phyloP scores from a whole-genome alignment of 2,329 filamentous ascomycete genomes.

The Aureobasidium sp. region DNA sequence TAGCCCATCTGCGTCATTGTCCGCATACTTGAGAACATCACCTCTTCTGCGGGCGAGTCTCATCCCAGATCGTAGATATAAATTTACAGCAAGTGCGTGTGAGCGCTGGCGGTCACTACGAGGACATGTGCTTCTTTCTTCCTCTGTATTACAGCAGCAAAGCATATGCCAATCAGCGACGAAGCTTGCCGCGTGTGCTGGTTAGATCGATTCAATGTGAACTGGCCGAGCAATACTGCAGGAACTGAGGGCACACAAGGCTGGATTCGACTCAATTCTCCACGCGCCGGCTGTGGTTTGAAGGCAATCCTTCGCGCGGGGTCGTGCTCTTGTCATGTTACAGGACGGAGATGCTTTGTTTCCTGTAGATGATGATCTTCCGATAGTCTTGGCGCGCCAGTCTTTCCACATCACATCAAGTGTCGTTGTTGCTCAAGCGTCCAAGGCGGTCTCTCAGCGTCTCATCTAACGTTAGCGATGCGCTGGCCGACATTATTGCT shows the following conservation, averaged over 20 bases:
- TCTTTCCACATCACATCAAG: background rate
- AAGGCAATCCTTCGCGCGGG: background rate
- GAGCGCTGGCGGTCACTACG: too few relatives aligned
- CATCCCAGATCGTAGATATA: too few relatives aligned
- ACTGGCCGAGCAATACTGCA: background rate
- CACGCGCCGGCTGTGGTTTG: background rate
- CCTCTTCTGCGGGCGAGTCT: too few relatives aligned
- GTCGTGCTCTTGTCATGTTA: background rate
- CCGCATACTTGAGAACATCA: too few relatives aligned
- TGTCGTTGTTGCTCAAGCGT: background rate
- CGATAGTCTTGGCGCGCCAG: background rate
- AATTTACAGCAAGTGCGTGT: too few relatives aligned
- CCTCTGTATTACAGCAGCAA: background rate
- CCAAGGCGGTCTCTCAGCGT: background rate
- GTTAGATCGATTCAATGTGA: background rate
- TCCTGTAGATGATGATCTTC: conserved; percentile 2
- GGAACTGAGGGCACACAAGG: background rate
- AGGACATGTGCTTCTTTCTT: too few relatives aligned
- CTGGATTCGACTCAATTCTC: background rate
- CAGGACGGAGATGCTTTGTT: background rate
- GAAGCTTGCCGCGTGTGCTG: background rate
- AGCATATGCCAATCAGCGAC: background rate
- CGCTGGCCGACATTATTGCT: background rate
- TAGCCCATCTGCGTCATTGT: too few relatives aligned
- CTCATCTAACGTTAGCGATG: background rate